Percentiles rank a stretch among this genome's conserved stretches.
Evolutionary conservation across 2,329 filamentous ascomycete species (phyloP).

Genomic region (Fusarium chaquense): DNA sequence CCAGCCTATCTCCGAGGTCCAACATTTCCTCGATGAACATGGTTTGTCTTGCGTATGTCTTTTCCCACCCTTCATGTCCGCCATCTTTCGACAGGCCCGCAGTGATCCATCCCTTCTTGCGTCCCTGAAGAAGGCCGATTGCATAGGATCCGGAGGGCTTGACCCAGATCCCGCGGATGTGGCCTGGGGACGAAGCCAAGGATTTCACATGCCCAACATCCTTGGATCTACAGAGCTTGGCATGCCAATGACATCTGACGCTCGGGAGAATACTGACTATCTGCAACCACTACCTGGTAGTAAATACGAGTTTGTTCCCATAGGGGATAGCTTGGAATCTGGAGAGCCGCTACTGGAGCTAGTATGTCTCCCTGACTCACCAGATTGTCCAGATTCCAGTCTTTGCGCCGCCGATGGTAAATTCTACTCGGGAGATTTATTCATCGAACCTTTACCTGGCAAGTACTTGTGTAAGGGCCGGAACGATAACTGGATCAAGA

Average conservation of each 20-base stretch:
- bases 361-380: slow-evolving; percentile 16
- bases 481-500: slow-evolving; percentile 46
- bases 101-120: slow-evolving; percentile 17
- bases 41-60: slow-evolving; percentile 12
- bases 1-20: slow-evolving; percentile 11
- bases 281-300: background rate
- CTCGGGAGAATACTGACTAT: background rate
- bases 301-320: slow-evolving; percentile 21
- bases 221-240: slow-evolving; percentile 36
- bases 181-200: slow-evolving; percentile 25
- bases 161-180: slow-evolving; percentile 13
- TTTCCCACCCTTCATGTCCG: slow-evolving; percentile 21
- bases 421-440: slow-evolving; percentile 45
- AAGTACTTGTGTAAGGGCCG: slow-evolving; percentile 36
- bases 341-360: slow-evolving; percentile 29
- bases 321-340: background rate
- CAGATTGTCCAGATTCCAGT: slow-evolving; percentile 28
- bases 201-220: slow-evolving; percentile 13
- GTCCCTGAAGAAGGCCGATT: slow-evolving; percentile 15
- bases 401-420: slow-evolving; percentile 33
- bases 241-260: slow-evolving; percentile 2
- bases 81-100: slow-evolving; percentile 24
- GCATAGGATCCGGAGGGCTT: slow-evolving; percentile 10
- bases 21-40: slow-evolving; percentile 15
- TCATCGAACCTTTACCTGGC: slow-evolving; percentile 38